Evolutionary conservation across 177 flowering plant genomes (phyloP).

Genomic region (Vitis hybrid): DNA sequence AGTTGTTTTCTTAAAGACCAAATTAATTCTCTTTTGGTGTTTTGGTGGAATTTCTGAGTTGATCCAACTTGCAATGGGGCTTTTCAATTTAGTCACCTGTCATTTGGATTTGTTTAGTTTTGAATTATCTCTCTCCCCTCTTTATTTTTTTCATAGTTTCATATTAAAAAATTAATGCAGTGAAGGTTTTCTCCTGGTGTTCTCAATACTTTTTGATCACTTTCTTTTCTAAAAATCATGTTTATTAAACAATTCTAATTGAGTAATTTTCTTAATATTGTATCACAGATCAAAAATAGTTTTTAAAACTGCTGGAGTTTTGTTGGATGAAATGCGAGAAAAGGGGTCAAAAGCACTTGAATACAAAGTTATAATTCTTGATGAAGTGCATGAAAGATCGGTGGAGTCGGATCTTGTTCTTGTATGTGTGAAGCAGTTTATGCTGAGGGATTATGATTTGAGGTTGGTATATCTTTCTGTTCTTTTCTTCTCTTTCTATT

Average conservation of each 20-base stretch:
- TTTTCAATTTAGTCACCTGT: too few species aligned
- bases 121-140: too few species aligned
- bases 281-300: slow-evolving; percentile 72
- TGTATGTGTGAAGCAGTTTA: slow-evolving; percentile 88
- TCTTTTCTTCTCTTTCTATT: not conserved
- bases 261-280: not conserved
- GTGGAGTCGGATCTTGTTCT: slow-evolving; percentile 98
- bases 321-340: slow-evolving; percentile 96
- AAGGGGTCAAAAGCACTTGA: slow-evolving; percentile 77
- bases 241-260: too few species aligned
- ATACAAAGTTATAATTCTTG: slow-evolving; percentile 89
- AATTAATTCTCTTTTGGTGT: too few species aligned
- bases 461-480: slow-evolving; percentile 42
- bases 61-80: too few species aligned
- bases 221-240: too few species aligned
- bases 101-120: too few species aligned
- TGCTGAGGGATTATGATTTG: slow-evolving; percentile 64
- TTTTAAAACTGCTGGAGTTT: slow-evolving; percentile 97
- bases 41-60: too few species aligned
- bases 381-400: slow-evolving; percentile 99
- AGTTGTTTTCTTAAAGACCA: too few species aligned
- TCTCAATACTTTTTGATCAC: not conserved
- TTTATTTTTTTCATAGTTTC: too few species aligned
- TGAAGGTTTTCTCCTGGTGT: not conserved
- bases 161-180: too few species aligned